Conservation (phyloP, 2,329 filamentous ascomycete genomes). For the Diaporthe sp. region DNA sequence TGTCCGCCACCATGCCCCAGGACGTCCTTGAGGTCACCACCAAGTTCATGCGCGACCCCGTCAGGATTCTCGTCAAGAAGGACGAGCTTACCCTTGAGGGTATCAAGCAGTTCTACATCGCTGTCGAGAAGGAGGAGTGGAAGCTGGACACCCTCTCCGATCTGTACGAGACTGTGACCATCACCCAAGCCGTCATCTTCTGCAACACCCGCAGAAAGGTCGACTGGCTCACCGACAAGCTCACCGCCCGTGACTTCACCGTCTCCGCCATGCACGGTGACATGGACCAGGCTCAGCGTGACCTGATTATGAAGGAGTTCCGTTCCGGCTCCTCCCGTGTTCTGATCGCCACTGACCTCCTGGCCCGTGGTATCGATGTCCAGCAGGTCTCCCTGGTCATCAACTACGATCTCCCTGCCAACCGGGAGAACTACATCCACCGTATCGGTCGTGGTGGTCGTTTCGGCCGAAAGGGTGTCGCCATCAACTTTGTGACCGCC, state of each 20-base stretch:
- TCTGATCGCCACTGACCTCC: constrained; percentile 96
- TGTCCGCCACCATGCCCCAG: constrained; percentile 96
- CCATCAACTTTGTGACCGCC: constrained; percentile 99
- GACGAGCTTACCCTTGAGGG: constrained; percentile 98
- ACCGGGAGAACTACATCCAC: constrained; percentile 99
- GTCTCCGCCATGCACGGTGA: constrained; percentile 99
- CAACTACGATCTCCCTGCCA: constrained; percentile 98
- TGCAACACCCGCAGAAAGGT: constrained; percentile 99
- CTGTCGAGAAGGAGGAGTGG: constrained; percentile 99
- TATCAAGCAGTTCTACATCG: constrained; percentile 99
- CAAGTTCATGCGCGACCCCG: constrained; percentile 99
- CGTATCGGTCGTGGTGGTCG: constrained; percentile 95
- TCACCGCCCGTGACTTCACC: constrained; percentile 98
- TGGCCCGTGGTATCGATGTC: constrained; percentile 98
- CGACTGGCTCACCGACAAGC: constrained; percentile 99
- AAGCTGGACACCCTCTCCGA: constrained; percentile 99
- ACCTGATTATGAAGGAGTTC: constrained; percentile 99
- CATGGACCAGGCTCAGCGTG: constrained; percentile 98
- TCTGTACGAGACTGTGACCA: constrained; percentile 98
- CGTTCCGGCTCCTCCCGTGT: constrained; percentile 96
- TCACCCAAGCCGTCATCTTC: constrained; percentile 99
- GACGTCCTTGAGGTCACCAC: constrained; percentile 99
- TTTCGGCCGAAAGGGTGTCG: constrained; percentile 98
- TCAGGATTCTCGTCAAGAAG: constrained; percentile 97
- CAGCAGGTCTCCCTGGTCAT: constrained; percentile 98